Conservation (phyloP, 345 rosid genomes). For the Syzygium jambos region DNA sequence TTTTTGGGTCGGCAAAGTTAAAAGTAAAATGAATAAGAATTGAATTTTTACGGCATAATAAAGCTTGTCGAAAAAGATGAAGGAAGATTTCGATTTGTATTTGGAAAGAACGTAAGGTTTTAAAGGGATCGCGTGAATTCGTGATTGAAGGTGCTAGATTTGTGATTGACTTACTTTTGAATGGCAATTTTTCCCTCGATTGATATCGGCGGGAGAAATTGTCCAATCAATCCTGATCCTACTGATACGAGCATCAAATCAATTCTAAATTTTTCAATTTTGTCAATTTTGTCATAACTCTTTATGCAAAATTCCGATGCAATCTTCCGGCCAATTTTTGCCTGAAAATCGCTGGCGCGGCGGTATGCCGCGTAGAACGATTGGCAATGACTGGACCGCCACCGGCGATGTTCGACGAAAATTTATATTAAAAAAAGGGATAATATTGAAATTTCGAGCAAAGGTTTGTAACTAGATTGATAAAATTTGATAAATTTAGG, state of each 20-base stretch:
- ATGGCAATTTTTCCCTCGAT: neutral
- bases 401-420: fast-evolving
- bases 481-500: fast-evolving
- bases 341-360: fast-evolving
- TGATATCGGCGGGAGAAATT: neutral
- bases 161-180: neutral
- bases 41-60: too few relatives aligned
- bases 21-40: neutral
- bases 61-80: neutral
- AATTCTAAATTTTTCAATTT: neutral
- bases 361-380: fast-evolving
- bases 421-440: neutral
- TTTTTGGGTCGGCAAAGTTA: neutral
- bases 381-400: fast-evolving
- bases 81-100: neutral
- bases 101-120: neutral
- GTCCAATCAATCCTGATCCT: fast-evolving
- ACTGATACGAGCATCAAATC: fast-evolving
- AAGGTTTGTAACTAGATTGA: neutral
- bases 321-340: fast-evolving
- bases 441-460: neutral
- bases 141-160: neutral
- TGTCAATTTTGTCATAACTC: fast-evolving
- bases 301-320: fast-evolving
- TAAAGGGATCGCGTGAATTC: neutral